Evolutionary conservation across 2,329 filamentous ascomycete genomes (phyloP).

Genomic region (Triangularia setosa): DNA sequence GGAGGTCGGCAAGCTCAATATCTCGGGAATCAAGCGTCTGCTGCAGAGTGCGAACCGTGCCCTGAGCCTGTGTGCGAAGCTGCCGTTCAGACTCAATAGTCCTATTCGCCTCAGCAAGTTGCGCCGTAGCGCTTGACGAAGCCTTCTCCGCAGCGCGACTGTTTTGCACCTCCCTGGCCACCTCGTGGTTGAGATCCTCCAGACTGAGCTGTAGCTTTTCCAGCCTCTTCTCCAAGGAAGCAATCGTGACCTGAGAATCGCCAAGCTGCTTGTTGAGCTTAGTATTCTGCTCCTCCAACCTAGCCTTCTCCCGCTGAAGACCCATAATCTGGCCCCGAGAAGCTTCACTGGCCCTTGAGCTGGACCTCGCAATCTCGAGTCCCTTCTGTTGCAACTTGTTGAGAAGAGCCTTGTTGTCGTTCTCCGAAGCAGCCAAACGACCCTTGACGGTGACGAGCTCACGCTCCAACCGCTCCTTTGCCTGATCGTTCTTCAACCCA

Average conservation of each 20-base stretch:
- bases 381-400: conserved; percentile 98
- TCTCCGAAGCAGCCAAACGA: conserved; percentile 84
- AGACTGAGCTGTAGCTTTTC: conserved; percentile 85
- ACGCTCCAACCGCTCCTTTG: conserved; percentile 87
- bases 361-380: conserved; percentile 87
- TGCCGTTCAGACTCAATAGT: conserved; percentile 89
- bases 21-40: conserved; percentile 73
- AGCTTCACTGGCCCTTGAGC: conserved; percentile 78
- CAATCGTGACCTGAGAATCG: conserved; percentile 77
- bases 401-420: conserved; percentile 89
- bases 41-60: conserved; percentile 79
- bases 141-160: conserved; percentile 87
- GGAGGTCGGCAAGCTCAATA: conserved; percentile 75
- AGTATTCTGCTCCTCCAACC: conserved; percentile 76
- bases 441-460: conserved; percentile 90
- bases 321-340: conserved; percentile 72
- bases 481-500: conserved; percentile 84
- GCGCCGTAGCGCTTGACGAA: conserved; percentile 72
- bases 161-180: conserved; percentile 83
- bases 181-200: conserved; percentile 89
- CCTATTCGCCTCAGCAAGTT: conserved; percentile 84
- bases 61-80: conserved; percentile 76
- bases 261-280: conserved; percentile 80
- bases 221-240: conserved; percentile 85
- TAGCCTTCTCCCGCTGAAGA: conserved; percentile 78